These are phyloP conservation scores for Populus nigra DNA, from an alignment of 345 rosid species.

Conservation along the genomic window DNA sequence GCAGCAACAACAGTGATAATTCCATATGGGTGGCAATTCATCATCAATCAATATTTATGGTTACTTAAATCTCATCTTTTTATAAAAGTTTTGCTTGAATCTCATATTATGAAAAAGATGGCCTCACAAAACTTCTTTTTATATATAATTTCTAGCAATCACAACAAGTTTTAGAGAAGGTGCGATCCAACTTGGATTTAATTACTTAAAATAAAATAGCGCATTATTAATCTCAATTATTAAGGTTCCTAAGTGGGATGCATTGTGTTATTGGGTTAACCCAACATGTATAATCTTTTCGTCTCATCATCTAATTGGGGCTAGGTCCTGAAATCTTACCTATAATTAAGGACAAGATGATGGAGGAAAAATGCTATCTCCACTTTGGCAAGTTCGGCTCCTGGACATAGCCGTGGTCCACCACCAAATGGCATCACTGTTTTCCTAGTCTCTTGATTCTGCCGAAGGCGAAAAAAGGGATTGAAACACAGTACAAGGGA, in stretches of 20 bases:
- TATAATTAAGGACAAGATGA: constrained; percentile 75
- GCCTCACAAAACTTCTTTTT: no score
- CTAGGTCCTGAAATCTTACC: constrained; percentile 36
- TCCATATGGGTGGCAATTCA: no score
- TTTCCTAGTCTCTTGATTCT: constrained; percentile 55
- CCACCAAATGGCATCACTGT: constrained; percentile 86
- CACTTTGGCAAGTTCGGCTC: constrained; percentile 78
- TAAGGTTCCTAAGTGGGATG: constrained; percentile 31
- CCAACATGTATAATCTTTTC: background rate
- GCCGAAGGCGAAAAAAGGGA: background rate
- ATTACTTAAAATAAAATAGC: background rate
- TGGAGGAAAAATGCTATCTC: constrained; percentile 73
- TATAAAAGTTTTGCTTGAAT: no score
- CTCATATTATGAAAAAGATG: no score
- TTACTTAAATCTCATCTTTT: no score
- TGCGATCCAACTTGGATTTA: no score
- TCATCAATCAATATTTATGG: no score
- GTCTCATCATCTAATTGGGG: background rate
- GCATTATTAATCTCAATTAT: constrained; percentile 8
- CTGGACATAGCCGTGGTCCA: constrained; percentile 78
- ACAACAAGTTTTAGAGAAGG: no score
- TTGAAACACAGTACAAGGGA: background rate
- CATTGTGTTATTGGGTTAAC: background rate
- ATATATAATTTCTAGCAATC: no score
- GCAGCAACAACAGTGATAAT: no score